These are phyloP conservation scores for Limtongia smithiae DNA, from an alignment of 805 yeast species.

Conservation along the genomic window DNA sequence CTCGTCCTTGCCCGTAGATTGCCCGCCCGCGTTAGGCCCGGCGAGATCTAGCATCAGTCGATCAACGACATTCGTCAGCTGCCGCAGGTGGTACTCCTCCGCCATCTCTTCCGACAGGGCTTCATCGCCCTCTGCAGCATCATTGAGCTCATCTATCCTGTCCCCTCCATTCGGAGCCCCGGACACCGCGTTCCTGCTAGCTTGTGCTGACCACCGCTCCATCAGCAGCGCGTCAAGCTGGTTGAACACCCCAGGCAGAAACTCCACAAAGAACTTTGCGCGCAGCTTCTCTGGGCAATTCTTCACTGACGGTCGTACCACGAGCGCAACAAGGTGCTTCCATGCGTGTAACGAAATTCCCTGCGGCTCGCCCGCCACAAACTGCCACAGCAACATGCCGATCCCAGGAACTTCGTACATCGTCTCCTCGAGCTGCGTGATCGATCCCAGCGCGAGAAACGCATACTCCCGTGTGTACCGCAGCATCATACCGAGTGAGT, in stretches of 20 bases:
- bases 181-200: slow-evolving; percentile 46
- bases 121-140: slow-evolving; percentile 31
- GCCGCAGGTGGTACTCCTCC: slow-evolving; percentile 92
- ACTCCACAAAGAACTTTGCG: slow-evolving; percentile 64
- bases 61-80: slow-evolving; percentile 86
- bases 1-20: background rate
- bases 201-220: slow-evolving; percentile 59
- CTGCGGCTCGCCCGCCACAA: slow-evolving; percentile 76
- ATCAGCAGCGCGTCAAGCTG: slow-evolving; percentile 72
- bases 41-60: slow-evolving; percentile 49
- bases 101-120: slow-evolving; percentile 95
- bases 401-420: slow-evolving; percentile 81
- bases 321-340: slow-evolving; percentile 93
- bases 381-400: slow-evolving; percentile 72
- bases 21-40: slow-evolving; percentile 12
- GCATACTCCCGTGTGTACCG: slow-evolving; percentile 96
- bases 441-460: slow-evolving; percentile 80
- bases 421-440: slow-evolving; percentile 84
- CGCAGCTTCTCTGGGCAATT: slow-evolving; percentile 78
- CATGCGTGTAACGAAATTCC: slow-evolving; percentile 94
- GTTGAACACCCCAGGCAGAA: slow-evolving; percentile 70
- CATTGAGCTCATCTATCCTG: background rate
- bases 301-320: slow-evolving; percentile 78
- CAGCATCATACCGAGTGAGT: slow-evolving; percentile 92
- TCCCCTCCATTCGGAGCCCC: background rate